Conservation (phyloP, 2,329 filamentous ascomycete species). For the Hypoxylon sp. region DNA sequence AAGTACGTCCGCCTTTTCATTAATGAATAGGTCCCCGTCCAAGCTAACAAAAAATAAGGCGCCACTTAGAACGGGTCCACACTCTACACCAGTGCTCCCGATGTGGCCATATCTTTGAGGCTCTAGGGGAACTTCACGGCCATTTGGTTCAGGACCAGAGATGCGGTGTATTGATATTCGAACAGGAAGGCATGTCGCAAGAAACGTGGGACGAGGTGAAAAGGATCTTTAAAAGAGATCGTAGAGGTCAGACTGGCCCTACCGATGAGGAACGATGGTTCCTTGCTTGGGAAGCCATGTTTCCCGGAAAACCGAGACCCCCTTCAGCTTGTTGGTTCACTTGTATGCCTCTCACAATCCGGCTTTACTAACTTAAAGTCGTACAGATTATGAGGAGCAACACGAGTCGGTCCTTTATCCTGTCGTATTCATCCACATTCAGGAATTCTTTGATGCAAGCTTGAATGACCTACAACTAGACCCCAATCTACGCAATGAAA, state of each 20-base stretch:
- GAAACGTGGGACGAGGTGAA: conserved; percentile 19
- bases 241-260: conserved; percentile 3
- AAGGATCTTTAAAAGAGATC: conserved; percentile 11
- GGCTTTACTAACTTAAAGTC: background rate
- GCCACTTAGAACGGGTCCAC: conserved; percentile 21
- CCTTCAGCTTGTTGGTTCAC: conserved; percentile 21
- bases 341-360: background rate
- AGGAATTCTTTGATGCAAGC: conserved; percentile 19
- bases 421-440: background rate
- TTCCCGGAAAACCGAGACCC: conserved; percentile 20
- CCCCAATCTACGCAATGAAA: background rate
- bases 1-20: conserved; percentile 15
- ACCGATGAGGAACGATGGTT: conserved; percentile 30
- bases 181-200: conserved; percentile 25
- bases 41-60: conserved; percentile 18
- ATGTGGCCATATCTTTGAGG: conserved; percentile 8
- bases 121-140: conserved; percentile 3
- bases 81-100: conserved; percentile 20
- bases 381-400: conserved; percentile 22
- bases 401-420: background rate
- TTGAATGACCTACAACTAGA: background rate
- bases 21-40: background rate
- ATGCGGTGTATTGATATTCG: conserved; percentile 5
- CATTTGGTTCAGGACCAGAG: conserved; percentile 25
- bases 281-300: conserved; percentile 22